These are phyloP conservation scores for Trichoderma brevicompactum DNA, from an alignment of 2,329 filamentous ascomycete genomes.

Conservation along the genomic window DNA sequence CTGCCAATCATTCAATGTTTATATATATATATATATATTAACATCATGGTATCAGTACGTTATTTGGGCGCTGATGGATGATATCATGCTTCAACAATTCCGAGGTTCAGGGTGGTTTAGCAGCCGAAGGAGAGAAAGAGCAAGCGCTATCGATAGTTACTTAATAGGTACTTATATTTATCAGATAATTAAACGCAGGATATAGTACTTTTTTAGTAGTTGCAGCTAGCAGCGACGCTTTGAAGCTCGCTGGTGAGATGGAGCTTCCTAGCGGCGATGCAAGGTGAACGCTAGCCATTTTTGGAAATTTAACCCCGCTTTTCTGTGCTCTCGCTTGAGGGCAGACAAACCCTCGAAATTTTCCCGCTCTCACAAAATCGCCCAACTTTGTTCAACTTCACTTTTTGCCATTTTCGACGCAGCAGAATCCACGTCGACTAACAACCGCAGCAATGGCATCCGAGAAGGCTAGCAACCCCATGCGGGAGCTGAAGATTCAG, in stretches of 20 bases:
- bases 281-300: conserved; percentile 36
- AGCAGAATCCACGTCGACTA: conserved; percentile 43
- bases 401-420: conserved; percentile 41
- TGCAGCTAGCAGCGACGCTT: neutral
- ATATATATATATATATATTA: too few species aligned
- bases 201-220: neutral
- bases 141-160: neutral
- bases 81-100: neutral
- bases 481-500: conserved; percentile 99
- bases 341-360: conserved; percentile 49
- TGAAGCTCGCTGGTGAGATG: neutral
- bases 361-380: conserved; percentile 45
- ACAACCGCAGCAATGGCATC: conserved; percentile 55
- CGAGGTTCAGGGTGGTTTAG: neutral
- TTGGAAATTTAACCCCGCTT: conserved; percentile 32
- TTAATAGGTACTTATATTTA: fast-evolving
- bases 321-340: conserved; percentile 41
- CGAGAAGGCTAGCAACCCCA: conserved; percentile 95
- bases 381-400: conserved; percentile 34
- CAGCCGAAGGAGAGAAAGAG: neutral
- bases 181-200: fast-evolving
- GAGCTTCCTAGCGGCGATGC: neutral
- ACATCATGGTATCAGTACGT: too few species aligned
- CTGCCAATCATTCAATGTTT: neutral
- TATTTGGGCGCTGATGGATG: neutral